phyloP scores from a whole-genome alignment of 257 asterid genomes.

The Catharanthus roseus region DNA sequence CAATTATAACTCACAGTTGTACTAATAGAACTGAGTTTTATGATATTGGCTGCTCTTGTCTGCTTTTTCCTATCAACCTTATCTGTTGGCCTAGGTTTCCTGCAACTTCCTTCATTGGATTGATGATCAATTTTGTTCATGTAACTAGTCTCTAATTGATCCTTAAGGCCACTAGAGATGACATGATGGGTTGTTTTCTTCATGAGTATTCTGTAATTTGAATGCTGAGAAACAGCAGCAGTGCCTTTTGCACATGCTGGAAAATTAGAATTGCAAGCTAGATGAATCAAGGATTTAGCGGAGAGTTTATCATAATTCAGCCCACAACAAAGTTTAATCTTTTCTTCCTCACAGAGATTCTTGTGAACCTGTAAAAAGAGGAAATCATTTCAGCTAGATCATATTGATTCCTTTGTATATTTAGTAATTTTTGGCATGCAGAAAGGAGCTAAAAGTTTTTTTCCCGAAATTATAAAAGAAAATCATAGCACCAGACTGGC shows the following conservation, averaged over 20 bases:
- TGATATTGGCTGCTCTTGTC: constrained; percentile 14
- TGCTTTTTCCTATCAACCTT: constrained; percentile 18
- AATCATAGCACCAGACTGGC: background rate
- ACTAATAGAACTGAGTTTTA: constrained; percentile 15
- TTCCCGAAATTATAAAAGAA: background rate
- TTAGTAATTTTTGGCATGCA: background rate
- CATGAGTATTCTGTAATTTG: constrained; percentile 16
- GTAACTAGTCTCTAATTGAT: background rate
- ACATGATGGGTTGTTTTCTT: constrained; percentile 7
- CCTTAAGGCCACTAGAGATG: constrained; percentile 1
- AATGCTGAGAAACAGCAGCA: constrained; percentile 23
- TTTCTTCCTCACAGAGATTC: constrained; percentile 40
- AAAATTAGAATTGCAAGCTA: constrained; percentile 31
- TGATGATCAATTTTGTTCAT: constrained; percentile 8
- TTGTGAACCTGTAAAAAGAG: constrained; percentile 35
- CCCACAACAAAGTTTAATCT: constrained; percentile 33
- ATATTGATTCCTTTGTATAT: too few species aligned
- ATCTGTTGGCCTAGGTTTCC: constrained; percentile 6
- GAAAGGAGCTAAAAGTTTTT: background rate
- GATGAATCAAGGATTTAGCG: constrained; percentile 16
- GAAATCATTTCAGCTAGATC: background rate
- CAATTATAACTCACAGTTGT: constrained; percentile 21
- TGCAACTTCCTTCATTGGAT: constrained; percentile 1
- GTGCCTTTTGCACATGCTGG: constrained; percentile 29
- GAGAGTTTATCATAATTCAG: constrained; percentile 46